Evolutionary conservation across 2,329 filamentous ascomycete genomes (phyloP).

Genomic region (Talaromyces sp.): DNA sequence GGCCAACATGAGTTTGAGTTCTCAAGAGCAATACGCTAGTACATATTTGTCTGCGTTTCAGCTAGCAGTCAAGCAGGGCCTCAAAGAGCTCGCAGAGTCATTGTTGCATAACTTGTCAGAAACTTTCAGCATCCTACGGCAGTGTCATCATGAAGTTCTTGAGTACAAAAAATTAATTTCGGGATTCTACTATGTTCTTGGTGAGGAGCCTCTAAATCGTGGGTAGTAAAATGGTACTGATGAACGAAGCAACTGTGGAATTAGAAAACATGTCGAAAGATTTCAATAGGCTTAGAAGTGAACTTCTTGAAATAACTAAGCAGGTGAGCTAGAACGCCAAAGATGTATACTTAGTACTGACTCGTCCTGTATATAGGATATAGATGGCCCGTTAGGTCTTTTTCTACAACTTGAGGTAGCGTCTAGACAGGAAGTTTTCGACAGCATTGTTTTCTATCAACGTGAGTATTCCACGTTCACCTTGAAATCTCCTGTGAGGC

Average conservation of each 20-base stretch:
- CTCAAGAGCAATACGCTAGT: constrained; percentile 62
- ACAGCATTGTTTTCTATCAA: constrained; percentile 40
- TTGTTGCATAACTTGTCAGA: constrained; percentile 72
- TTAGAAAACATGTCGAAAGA: constrained; percentile 27
- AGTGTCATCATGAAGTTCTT: background rate
- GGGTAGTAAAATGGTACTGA: background rate
- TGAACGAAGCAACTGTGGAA: background rate
- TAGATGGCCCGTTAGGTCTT: constrained; percentile 62
- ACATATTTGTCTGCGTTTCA: constrained; percentile 70
- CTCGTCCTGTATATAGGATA: constrained; percentile 37
- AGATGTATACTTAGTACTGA: background rate
- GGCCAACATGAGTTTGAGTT: constrained; percentile 44
- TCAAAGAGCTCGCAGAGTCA: constrained; percentile 56
- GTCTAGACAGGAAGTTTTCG: constrained; percentile 29
- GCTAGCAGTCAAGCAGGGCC: constrained; percentile 50
- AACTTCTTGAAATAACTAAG: constrained; percentile 2
- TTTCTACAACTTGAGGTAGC: constrained; percentile 68
- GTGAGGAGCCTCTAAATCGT: constrained; percentile 28
- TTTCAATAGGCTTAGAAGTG: background rate
- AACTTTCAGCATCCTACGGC: constrained; percentile 51
- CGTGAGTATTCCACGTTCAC: constrained; percentile 28
- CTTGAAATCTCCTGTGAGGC: background rate
- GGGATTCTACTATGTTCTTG: constrained; percentile 62
- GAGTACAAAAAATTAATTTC: constrained; percentile 31
- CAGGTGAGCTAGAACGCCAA: background rate